A percentile compares a stretch with the other conserved stretches of the same genome.
Evolutionary conservation across 2,329 filamentous ascomycete species (phyloP).

Genomic region (Ustulina deusta): DNA sequence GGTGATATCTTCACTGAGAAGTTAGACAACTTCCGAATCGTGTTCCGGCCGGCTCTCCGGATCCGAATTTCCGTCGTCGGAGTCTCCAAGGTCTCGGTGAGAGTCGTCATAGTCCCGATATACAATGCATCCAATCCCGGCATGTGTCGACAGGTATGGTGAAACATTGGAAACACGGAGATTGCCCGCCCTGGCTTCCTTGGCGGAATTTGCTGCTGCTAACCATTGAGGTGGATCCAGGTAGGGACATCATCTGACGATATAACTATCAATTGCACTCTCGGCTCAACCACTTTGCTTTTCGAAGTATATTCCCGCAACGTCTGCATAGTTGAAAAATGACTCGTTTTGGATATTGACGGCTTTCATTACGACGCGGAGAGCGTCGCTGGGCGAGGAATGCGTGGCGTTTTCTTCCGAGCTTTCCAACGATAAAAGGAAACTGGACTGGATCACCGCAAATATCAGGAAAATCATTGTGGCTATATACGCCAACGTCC

Average conservation of each 20-base stretch:
- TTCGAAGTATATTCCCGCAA: too few relatives aligned
- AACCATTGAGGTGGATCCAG: not conserved
- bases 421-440: not conserved
- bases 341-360: too few relatives aligned
- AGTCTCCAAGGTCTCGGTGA: not conserved
- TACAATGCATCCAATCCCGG: not conserved
- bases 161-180: not conserved
- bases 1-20: not conserved
- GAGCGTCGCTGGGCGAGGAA: too few relatives aligned
- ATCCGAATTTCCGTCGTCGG: not conserved
- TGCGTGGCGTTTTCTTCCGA: not conserved
- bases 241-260: not conserved
- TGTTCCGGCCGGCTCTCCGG: not conserved
- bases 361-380: too few relatives aligned
- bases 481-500: slow-evolving; percentile 46
- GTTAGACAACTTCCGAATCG: not conserved
- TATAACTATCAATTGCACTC: not conserved
- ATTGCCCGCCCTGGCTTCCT: not conserved
- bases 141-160: not conserved
- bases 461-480: not conserved
- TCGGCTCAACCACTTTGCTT: not conserved
- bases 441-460: not conserved
- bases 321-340: too few relatives aligned
- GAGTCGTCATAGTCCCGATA: slow-evolving; percentile 3
- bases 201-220: not conserved